Evolutionary conservation across 495 filamentous ascomycete species (phyloP), one percentile per base, ranked within the genome.

Genomic region (Trichoderma reesei): DNA sequence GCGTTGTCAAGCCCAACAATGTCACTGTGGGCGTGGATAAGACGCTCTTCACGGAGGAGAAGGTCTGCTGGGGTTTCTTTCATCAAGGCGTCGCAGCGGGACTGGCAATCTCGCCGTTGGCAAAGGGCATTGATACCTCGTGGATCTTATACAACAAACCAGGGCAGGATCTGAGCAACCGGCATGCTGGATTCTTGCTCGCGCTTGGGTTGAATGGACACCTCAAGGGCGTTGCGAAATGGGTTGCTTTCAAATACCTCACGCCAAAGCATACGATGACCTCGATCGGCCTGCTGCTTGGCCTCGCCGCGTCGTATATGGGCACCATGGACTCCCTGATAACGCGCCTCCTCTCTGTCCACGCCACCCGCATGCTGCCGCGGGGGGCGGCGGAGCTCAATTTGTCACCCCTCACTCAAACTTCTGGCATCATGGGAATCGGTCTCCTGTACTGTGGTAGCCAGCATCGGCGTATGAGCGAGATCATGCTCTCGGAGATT

Each of bases 61-160:
- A 96, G 76, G 88, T 94, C 18, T 89, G 87, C 72, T 99, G 94
- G 94, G 94, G 93, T 0, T 99, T 96, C 75, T 98, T 99, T 77
- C 92, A 99, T 75, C 89, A 92, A 65, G 94, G 94, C 39, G 94
- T 96, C 26, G 86, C 93, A 5, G 89, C 89, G 13, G 94, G 93
- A 9, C 78, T 99, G 60, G 90, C 90, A 41, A 95, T 98, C 61
- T 95, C 95, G 1, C 88, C 86, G 34, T 82, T 91, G 39, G 94
- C 92, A 0, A 92, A 90, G 72, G 91, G 92, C 6, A 96, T 99
- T 65, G 94, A 99, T 68, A 96, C 92, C 2, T 96, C 92, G 0
- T 99, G 94, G 94, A 96, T 99, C 68, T 80, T 96, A 42, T 97
- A 94, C 78, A 99, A 99, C 76, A 98, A 96, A 71, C 93, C 95